Conservation (phyloP, 169 alveolate genomes). For the Theileria annulata region DNA sequence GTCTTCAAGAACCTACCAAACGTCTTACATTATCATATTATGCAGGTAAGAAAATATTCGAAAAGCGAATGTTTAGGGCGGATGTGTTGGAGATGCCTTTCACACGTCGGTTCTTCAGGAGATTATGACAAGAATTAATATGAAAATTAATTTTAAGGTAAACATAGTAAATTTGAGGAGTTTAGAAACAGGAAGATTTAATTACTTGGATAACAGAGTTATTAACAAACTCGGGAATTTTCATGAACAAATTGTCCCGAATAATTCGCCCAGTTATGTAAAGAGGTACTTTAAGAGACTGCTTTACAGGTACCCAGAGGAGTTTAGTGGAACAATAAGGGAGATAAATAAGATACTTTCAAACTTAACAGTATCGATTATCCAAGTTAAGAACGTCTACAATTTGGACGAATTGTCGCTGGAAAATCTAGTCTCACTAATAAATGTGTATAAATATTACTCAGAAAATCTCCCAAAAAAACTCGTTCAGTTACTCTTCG, state of each 20-base stretch:
- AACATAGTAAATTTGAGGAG: not conserved
- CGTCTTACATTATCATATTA: slow-evolving; percentile 38
- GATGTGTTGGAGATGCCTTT: not conserved
- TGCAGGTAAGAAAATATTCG: slow-evolving; percentile 53
- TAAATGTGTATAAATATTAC: not conserved
- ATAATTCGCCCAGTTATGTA: not conserved
- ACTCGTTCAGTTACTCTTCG: not conserved
- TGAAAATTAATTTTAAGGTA: not conserved
- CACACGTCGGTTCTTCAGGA: slow-evolving; percentile 5
- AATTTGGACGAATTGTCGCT: not conserved
- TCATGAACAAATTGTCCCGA: not conserved
- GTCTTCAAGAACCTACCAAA: slow-evolving; percentile 27
- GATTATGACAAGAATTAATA: not conserved
- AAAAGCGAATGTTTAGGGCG: slow-evolving; percentile 21
- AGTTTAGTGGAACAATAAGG: not conserved
- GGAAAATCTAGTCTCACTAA: not conserved
- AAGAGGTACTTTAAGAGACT: slow-evolving; percentile 16
- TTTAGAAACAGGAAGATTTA: not conserved
- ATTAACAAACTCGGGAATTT: slow-evolving; percentile 2
- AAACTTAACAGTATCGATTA: not conserved
- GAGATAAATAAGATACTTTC: slow-evolving; percentile 6
- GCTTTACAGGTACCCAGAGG: not conserved
- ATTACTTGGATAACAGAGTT: slow-evolving; percentile 5
- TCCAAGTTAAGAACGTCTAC: slow-evolving; percentile 14
- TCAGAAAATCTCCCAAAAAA: not conserved